Evolutionary conservation across 495 filamentous ascomycete species (phyloP).

Genomic region (Pyronema omphalodes): DNA sequence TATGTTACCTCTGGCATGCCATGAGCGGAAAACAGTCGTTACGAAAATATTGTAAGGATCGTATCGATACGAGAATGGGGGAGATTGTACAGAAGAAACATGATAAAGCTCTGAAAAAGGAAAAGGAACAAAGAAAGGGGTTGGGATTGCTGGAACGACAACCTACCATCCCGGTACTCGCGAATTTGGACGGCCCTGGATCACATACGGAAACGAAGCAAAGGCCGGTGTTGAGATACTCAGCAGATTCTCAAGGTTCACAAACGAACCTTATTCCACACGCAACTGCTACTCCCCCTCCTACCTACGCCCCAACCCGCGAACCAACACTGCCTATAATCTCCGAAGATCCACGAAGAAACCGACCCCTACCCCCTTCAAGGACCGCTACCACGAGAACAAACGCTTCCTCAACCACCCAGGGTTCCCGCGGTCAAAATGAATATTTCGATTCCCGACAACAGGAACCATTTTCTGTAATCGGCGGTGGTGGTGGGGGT

Average conservation of each 20-base stretch:
- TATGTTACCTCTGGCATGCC: slow-evolving; percentile 76
- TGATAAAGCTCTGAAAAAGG: slow-evolving; percentile 65
- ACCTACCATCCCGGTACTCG: slow-evolving; percentile 48
- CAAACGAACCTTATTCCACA: background rate
- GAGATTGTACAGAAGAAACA: slow-evolving; percentile 67
- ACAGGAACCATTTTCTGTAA: background rate
- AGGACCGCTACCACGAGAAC: background rate
- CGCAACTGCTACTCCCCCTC: background rate
- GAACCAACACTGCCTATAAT: background rate
- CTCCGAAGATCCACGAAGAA: background rate
- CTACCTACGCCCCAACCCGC: background rate
- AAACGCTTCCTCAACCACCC: background rate
- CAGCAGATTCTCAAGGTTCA: background rate
- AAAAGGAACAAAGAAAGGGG: slow-evolving; percentile 38
- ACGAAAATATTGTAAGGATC: slow-evolving; percentile 67
- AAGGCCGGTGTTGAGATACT: background rate
- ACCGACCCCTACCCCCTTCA: background rate
- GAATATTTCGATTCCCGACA: background rate
- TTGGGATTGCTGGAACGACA: slow-evolving; percentile 36
- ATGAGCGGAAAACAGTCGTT: slow-evolving; percentile 71
- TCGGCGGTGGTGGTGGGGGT: too few relatives aligned
- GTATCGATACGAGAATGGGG: slow-evolving; percentile 64
- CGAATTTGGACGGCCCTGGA: background rate
- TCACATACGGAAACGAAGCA: too few relatives aligned
- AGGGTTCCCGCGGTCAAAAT: background rate